Conservation (phyloP, 768 basidiomycete species). For the Boletus edulis region DNA sequence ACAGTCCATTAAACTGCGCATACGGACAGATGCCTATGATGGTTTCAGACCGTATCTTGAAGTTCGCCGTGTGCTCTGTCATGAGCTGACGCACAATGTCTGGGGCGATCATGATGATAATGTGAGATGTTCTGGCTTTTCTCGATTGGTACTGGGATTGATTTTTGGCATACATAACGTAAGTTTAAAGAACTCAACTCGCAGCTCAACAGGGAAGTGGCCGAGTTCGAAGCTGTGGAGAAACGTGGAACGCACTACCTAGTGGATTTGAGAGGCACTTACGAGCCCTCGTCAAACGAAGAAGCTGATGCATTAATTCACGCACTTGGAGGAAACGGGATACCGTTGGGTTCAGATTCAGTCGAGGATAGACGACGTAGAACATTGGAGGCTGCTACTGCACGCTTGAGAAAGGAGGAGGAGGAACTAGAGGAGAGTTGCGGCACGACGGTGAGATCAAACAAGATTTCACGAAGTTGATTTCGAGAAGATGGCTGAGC, state of each 20-base stretch:
- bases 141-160: background rate
- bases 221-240: conserved; percentile 58
- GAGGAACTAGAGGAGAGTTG: conserved; percentile 72
- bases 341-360: conserved; percentile 38
- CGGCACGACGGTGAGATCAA: conserved; percentile 43
- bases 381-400: conserved; percentile 59
- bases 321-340: conserved; percentile 50
- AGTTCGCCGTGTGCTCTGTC: conserved; percentile 66
- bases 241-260: conserved; percentile 56
- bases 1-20: conserved; percentile 60
- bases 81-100: conserved; percentile 75
- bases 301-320: conserved; percentile 54
- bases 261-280: conserved; percentile 32
- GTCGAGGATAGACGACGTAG: conserved; percentile 55
- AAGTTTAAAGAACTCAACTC: conserved; percentile 80
- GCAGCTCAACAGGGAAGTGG: conserved; percentile 67
- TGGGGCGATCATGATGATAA: conserved; percentile 73
- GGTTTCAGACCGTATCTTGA: conserved; percentile 69
- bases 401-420: conserved; percentile 59
- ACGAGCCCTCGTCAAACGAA: conserved; percentile 53
- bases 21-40: conserved; percentile 69
- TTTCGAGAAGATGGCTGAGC: background rate
- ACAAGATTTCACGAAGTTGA: background rate
- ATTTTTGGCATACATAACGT: conserved; percentile 20
- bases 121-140: conserved; percentile 39